Evolutionary conservation across 331 rosid genomes (phyloP).

Genomic region (Phaseolus coccineus): DNA sequence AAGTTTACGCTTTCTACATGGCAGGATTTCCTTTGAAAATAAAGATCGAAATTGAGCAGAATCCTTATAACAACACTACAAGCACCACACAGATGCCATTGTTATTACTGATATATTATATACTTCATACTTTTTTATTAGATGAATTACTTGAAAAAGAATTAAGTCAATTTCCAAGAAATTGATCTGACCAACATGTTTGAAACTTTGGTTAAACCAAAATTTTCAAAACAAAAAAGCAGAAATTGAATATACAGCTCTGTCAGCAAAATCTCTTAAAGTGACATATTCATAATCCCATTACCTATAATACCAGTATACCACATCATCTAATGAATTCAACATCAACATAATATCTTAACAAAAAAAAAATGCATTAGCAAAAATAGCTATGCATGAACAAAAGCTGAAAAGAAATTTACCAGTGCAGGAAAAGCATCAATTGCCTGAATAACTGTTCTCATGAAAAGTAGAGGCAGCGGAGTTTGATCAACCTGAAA

Average conservation of each 20-base stretch:
- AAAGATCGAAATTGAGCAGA: conserved; percentile 19
- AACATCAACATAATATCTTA: conserved; percentile 22
- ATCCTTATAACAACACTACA: neutral
- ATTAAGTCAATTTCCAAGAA: neutral
- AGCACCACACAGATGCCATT: conserved; percentile 12
- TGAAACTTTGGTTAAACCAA: conserved; percentile 12
- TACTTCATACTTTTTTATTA: neutral
- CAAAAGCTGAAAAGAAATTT: conserved; percentile 38
- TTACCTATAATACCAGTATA: neutral
- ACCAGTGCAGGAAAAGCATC: conserved; percentile 98
- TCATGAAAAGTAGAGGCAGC: conserved; percentile 96
- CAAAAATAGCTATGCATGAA: conserved; percentile 24
- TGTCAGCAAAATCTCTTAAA: conserved; percentile 5
- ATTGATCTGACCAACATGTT: neutral
- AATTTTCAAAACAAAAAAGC: conserved; percentile 11
- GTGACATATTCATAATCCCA: conserved; percentile 31
- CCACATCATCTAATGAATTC: conserved; percentile 19
- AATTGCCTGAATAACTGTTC: conserved; percentile 97
- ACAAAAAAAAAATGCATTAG: conserved; percentile 26
- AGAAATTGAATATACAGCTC: conserved; percentile 1
- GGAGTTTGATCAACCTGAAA: conserved; percentile 96
- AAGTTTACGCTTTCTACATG: conserved; percentile 25
- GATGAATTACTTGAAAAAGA: conserved; percentile 17
- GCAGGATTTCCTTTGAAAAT: neutral
- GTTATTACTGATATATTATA: neutral